A percentile compares a stretch with the other conserved stretches of the same genome.
These are phyloP conservation scores for Pseudocercospora musae DNA, from an alignment of 2,329 filamentous ascomycete species.

Conservation along the genomic window DNA sequence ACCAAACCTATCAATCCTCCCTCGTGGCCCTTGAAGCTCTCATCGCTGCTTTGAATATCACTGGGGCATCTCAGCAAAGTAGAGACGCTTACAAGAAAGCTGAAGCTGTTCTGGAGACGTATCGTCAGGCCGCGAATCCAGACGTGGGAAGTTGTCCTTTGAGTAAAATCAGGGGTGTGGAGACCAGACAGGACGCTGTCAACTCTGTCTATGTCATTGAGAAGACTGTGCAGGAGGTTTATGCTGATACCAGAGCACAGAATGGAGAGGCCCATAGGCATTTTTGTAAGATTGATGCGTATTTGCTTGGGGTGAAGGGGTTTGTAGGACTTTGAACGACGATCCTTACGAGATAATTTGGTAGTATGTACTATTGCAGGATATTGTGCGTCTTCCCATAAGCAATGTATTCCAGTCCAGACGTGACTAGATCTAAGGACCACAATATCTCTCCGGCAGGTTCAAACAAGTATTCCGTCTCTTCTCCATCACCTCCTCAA, in stretches of 20 bases:
- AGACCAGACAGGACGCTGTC: neutral
- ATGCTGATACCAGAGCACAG: neutral
- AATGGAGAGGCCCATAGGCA: neutral
- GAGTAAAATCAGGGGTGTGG: neutral
- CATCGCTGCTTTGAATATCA: constrained; percentile 1
- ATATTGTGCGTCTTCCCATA: neutral
- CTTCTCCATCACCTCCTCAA: too few species aligned
- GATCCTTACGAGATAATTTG: too few species aligned
- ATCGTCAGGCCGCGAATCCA: neutral
- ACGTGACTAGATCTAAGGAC: too few species aligned
- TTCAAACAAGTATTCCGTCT: too few species aligned
- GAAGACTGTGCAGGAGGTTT: neutral
- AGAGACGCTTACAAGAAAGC: neutral
- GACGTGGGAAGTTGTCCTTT: neutral
- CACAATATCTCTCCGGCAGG: too few species aligned
- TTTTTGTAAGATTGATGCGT: neutral
- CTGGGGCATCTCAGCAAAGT: neutral
- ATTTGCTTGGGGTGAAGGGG: neutral
- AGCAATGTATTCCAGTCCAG: neutral
- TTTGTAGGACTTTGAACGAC: neutral
- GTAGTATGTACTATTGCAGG: neutral
- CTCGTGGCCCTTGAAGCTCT: constrained; percentile 3
- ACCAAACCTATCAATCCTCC: neutral
- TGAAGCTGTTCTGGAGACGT: neutral
- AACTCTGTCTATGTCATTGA: neutral